Conservation (phyloP, 345 rosid species). For the Populus ilicifolia region DNA sequence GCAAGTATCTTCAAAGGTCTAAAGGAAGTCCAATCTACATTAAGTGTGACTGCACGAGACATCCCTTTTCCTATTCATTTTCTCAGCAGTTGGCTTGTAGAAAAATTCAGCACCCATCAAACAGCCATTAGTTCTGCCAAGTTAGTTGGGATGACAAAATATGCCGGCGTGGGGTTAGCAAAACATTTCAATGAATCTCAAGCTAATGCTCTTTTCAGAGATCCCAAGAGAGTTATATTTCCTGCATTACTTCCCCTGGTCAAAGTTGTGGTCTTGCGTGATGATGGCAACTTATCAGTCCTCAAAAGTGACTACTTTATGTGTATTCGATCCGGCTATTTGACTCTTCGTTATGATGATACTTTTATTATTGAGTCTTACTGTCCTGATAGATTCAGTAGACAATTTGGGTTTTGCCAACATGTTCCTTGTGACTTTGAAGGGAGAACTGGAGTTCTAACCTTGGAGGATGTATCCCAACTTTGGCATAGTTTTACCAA, state of each 20-base stretch:
- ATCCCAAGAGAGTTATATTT: not conserved
- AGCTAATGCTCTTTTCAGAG: not conserved
- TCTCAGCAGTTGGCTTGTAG: not conserved
- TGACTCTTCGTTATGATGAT: too few relatives aligned
- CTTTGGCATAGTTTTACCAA: not conserved
- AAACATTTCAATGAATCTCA: not conserved
- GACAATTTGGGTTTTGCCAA: not conserved
- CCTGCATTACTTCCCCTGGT: not conserved
- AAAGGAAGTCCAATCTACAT: too few relatives aligned
- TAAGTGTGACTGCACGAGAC: not conserved
- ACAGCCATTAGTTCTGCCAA: not conserved
- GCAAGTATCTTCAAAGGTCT: not conserved
- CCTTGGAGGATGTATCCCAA: not conserved
- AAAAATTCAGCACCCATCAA: not conserved
- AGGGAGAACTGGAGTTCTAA: not conserved
- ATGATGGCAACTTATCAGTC: too few relatives aligned
- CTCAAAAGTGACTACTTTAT: too few relatives aligned
- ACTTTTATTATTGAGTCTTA: too few relatives aligned
- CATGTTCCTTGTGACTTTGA: not conserved
- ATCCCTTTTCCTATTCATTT: not conserved
- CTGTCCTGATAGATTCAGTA: too few relatives aligned
- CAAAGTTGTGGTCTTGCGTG: too few relatives aligned
- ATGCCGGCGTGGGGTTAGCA: not conserved
- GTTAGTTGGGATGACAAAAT: not conserved
- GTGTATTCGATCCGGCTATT: not conserved